Evolutionary conservation across 176 grass and related monocot species (phyloP).

Genomic region (Miscanthus lutarioriparius): DNA sequence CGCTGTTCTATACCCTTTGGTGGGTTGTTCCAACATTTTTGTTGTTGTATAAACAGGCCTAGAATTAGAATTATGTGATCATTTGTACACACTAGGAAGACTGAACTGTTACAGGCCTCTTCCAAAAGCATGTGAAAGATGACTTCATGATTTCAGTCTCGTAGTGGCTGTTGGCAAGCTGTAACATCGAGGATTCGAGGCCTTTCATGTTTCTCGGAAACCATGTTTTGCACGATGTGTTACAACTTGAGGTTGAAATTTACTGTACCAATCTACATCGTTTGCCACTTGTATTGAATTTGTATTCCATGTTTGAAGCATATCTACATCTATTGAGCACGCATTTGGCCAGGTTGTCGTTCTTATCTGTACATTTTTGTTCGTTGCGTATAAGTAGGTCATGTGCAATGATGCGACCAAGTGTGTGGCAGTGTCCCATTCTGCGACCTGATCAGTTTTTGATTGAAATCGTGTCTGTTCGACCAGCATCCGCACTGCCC

Average conservation of each 20-base stretch:
- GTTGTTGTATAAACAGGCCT: conserved; percentile 26
- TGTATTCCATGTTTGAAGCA: not conserved
- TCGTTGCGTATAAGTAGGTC: not conserved
- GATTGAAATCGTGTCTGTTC: not conserved
- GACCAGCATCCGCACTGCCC: not conserved
- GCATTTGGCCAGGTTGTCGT: not conserved
- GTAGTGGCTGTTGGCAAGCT: not conserved
- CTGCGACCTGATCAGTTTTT: not conserved
- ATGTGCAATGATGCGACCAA: not conserved
- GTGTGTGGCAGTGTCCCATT: not conserved
- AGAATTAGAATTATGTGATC: not conserved
- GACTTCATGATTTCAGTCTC: not conserved
- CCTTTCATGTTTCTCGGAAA: not conserved
- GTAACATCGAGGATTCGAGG: not conserved
- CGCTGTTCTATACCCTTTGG: not conserved
- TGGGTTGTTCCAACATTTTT: not conserved
- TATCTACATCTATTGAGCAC: not conserved
- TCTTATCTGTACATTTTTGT: not conserved
- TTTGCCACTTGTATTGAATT: not conserved
- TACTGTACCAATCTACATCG: not conserved
- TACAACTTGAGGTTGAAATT: not conserved
- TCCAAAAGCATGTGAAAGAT: not conserved
- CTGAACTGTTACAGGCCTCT: not conserved
- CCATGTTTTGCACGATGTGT: not conserved
- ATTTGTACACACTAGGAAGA: not conserved